A percentile compares a stretch with the other conserved stretches of the same genome.
Conservation (phyloP, 2,329 filamentous ascomycete genomes). For the Beauveria brongniartii region DNA sequence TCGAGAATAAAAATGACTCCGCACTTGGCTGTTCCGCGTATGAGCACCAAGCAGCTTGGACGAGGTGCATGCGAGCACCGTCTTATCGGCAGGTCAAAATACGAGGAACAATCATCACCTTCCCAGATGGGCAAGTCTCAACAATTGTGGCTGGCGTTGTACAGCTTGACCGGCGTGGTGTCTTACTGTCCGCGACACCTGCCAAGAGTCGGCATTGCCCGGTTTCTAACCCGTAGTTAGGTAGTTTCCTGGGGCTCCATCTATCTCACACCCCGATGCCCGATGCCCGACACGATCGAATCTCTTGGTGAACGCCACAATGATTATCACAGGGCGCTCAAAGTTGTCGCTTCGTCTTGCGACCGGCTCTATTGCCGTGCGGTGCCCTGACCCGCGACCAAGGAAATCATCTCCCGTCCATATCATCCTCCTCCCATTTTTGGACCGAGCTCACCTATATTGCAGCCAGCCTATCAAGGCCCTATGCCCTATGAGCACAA, state of each 20-base stretch:
- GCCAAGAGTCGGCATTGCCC: background rate
- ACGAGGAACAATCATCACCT: background rate
- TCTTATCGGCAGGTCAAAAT: background rate
- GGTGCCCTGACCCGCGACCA: background rate
- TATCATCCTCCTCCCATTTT: background rate
- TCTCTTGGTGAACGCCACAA: conserved; percentile 3
- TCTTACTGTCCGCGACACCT: background rate
- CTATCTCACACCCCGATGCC: background rate
- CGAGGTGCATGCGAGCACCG: background rate
- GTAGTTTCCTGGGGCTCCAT: background rate
- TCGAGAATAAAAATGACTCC: background rate
- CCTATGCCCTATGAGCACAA: background rate
- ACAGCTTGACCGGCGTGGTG: background rate
- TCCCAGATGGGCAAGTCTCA: conserved; percentile 1
- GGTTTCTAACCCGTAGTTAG: too few species aligned
- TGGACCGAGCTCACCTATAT: background rate
- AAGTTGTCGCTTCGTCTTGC: background rate
- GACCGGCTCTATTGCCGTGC: too few species aligned
- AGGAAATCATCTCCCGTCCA: background rate
- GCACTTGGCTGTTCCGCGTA: too few species aligned
- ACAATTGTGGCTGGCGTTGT: background rate
- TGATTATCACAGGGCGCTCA: background rate
- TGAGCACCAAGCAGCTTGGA: background rate
- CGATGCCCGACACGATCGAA: background rate
- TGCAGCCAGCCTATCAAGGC: background rate